phyloP scores from a whole-genome alignment of 768 basidiomycete species.

The Mycena vitilis region DNA sequence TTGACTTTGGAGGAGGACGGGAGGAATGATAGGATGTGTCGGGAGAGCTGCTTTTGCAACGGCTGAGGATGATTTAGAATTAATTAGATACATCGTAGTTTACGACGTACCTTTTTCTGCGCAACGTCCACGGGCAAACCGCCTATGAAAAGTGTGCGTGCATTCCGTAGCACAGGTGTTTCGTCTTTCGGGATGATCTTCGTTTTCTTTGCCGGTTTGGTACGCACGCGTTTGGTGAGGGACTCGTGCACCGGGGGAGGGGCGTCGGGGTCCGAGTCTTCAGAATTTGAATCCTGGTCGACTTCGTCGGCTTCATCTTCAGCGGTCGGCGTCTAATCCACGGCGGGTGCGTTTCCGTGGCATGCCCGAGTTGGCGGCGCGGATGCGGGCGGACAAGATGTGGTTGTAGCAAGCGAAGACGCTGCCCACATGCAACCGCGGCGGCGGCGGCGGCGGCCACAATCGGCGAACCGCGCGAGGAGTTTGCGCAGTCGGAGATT shows the following conservation, averaged over 20 bases:
- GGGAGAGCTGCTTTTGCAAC: slow-evolving; percentile 77
- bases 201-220: slow-evolving; percentile 48
- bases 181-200: slow-evolving; percentile 77
- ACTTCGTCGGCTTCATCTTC: slow-evolving; percentile 30
- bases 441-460: too few species aligned
- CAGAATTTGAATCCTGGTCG: slow-evolving; percentile 45
- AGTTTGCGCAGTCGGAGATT: too few species aligned
- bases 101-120: slow-evolving; percentile 73
- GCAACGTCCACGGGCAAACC: slow-evolving; percentile 85
- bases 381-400: too few species aligned
- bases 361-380: too few species aligned
- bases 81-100: background rate
- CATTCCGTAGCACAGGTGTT: slow-evolving; percentile 77
- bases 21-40: slow-evolving; percentile 78
- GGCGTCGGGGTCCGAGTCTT: slow-evolving; percentile 47
- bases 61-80: slow-evolving; percentile 57
- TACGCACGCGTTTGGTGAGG: slow-evolving; percentile 43
- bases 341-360: too few species aligned
- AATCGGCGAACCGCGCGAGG: too few species aligned
- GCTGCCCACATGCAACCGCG: too few species aligned
- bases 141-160: slow-evolving; percentile 91
- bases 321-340: too few species aligned
- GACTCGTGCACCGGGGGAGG: slow-evolving; percentile 75
- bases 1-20: slow-evolving; percentile 66
- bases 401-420: too few species aligned